Base-by-base conservation (phyloP, 1,139 yeast genomes). In the Debaryomycetaceae sp. region DNA sequence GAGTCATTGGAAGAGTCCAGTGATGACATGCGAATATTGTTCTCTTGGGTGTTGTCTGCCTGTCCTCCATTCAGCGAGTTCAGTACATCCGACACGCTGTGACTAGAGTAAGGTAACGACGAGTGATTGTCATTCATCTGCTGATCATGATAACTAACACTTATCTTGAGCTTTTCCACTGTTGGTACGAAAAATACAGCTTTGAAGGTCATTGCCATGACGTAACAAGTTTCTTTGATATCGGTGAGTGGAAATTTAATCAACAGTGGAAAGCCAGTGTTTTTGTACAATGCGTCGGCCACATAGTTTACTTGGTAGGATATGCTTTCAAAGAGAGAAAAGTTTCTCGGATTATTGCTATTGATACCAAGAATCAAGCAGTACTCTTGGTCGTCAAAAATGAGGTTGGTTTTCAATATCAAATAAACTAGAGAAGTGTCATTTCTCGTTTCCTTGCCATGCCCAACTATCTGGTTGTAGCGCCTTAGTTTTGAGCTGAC, bases 211-310 rank as follows among this genome's bases (percentile, higher is more conserved):
- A 46, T 46, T 1, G 61, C 63, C 14, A 59, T 48, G 17, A 46
- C 37, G 30, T 51, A 58, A 36, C 58, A 52, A 1, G 53, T 40
- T 9, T 47, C 46, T 16, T 53, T 50, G 17, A 59, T 33, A 39
- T 58, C 55, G 1, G 61, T 55, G 29, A 59, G 35, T 2, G 64
- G 63, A 38, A 50, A 49, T 3, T 50, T 50, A 14, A 43, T 33
- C 16, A 54, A 42, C 26, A 39, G 35, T 5, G 33, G 19, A 7
- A 43, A 36, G 6, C 30, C 33, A 4, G 46, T 44, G n/a, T 33
- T 18, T 2, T 32, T 31, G 19, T 35, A 42, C 7, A 58, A 35
- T 6, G 39, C 28, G 28, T 37, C 31, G 2, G 52, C 56, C 3
- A 49, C 37, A 13, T 35, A 36, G 18, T 35, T 35, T 4, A 54